Percentiles rank a stretch among this genome's conserved stretches.
These are phyloP conservation scores for Rostrohypoxylon terebratum DNA, from an alignment of 495 filamentous ascomycete species.

Conservation along the genomic window DNA sequence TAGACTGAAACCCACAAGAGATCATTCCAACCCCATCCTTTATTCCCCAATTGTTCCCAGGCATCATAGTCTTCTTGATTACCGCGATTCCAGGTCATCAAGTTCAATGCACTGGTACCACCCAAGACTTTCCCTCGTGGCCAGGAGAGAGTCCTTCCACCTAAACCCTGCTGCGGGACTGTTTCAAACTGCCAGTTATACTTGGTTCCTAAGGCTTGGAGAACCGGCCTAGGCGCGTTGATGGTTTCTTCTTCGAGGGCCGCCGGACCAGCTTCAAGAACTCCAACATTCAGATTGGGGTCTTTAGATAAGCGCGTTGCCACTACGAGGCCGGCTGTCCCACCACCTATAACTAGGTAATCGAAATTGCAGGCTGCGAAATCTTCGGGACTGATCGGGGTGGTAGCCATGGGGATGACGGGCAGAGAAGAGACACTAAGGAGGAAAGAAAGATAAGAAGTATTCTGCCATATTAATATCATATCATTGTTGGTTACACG, in stretches of 20 bases:
- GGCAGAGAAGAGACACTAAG: too few species aligned
- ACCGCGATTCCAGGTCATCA: conserved; percentile 24
- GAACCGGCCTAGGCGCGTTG: background rate
- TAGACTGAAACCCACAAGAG: background rate
- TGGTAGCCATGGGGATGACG: background rate
- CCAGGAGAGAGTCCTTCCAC: conserved; percentile 5
- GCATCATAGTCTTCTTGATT: conserved; percentile 19
- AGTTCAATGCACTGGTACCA: conserved; percentile 20
- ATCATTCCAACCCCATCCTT: conserved; percentile 17
- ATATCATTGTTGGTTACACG: background rate
- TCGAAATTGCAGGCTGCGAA: conserved; percentile 2
- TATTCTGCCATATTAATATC: background rate
- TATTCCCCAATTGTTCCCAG: conserved; percentile 21
- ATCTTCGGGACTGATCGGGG: background rate
- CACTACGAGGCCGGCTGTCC: background rate
- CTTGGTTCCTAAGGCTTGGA: background rate
- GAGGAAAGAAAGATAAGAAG: background rate
- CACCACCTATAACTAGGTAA: conserved; percentile 1
- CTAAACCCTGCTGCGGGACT: conserved; percentile 10
- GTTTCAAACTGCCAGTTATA: conserved; percentile 30
- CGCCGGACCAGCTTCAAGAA: conserved; percentile 4
- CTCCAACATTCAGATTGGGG: background rate
- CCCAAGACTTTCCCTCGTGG: conserved; percentile 25
- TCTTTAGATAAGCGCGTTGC: conserved; percentile 11
- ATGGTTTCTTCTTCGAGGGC: background rate